Conservation (phyloP, 495 filamentous ascomycete genomes). For the Sphaerosporella brunnea region DNA sequence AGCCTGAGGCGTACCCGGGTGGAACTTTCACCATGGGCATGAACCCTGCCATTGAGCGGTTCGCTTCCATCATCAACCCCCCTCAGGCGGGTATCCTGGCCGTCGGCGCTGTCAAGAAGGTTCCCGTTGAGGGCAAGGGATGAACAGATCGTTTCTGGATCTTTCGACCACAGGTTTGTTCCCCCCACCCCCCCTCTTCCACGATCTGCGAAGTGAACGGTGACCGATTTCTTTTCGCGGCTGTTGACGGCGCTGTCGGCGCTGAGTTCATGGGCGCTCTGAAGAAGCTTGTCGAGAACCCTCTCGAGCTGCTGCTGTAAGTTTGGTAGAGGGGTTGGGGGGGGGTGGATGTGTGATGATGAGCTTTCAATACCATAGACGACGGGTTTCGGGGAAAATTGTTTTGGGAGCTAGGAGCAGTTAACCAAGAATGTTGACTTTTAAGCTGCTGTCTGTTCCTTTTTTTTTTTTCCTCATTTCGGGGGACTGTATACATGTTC, state of each 20-base stretch:
- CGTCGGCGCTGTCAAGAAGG: constrained; percentile 86
- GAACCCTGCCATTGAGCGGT: constrained; percentile 89
- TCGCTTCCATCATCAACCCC: constrained; percentile 99
- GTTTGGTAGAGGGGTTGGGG: background rate
- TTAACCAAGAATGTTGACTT: too few species aligned
- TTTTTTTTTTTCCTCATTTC: too few species aligned
- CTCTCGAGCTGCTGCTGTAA: constrained; percentile 81
- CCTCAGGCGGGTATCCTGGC: constrained; percentile 93
- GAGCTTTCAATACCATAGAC: background rate
- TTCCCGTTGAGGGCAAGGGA: constrained; percentile 75
- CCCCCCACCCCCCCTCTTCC: too few species aligned
- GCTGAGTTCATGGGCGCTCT: constrained; percentile 94
- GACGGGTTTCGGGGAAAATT: too few species aligned
- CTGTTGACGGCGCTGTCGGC: constrained; percentile 74
- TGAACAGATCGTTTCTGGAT: constrained; percentile 65
- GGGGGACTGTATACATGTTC: too few species aligned
- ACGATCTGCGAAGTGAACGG: background rate
- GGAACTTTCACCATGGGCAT: constrained; percentile 99
- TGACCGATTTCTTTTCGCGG: too few species aligned
- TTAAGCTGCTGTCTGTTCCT: too few species aligned
- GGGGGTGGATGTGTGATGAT: background rate
- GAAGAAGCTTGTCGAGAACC: constrained; percentile 94
- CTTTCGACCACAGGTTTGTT: constrained; percentile 65
- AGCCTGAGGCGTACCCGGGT: constrained; percentile 97
- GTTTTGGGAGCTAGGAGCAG: too few species aligned